Percentiles rank a stretch among this genome's conserved stretches.
These are phyloP conservation scores for Stagonosporopsis tanaceti DNA, from an alignment of 2,329 filamentous ascomycete species.

Conservation along the genomic window DNA sequence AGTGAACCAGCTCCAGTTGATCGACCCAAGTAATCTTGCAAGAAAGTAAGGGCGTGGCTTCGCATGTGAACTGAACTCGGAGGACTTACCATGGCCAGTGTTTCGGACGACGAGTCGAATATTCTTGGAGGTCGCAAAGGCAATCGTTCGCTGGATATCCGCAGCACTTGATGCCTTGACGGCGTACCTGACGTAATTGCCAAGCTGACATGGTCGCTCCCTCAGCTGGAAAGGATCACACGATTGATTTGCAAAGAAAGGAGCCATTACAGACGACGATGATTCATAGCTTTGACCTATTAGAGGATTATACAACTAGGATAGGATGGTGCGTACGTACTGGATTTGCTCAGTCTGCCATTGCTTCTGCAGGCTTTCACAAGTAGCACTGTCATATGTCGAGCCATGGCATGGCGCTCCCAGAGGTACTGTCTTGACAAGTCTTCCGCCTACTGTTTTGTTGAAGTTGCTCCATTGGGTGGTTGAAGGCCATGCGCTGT, in stretches of 20 bases:
- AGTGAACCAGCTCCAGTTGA: constrained; percentile 24
- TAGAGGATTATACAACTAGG: background rate
- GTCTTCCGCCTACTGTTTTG: constrained; percentile 25
- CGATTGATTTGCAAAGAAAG: constrained; percentile 35
- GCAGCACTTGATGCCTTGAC: constrained; percentile 25
- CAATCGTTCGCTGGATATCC: constrained; percentile 27
- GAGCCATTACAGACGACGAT: constrained; percentile 36
- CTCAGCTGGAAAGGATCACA: constrained; percentile 32
- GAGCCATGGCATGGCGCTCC: constrained; percentile 31
- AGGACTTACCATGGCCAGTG: constrained; percentile 34
- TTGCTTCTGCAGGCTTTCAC: constrained; percentile 23
- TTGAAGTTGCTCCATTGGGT: constrained; percentile 30
- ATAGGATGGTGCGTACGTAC: constrained; percentile 3
- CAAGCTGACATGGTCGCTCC: constrained; percentile 30
- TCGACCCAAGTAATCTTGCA: constrained; percentile 26
- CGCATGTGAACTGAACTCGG: too few relatives aligned
- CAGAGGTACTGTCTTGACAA: constrained; percentile 33
- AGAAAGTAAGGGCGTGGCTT: background rate
- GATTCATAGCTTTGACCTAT: constrained; percentile 23
- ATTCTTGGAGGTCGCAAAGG: constrained; percentile 33
- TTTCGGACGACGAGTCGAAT: constrained; percentile 41
- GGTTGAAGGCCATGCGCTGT: constrained; percentile 29
- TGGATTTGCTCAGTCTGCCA: constrained; percentile 27
- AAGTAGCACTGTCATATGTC: constrained; percentile 23
- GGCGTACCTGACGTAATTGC: constrained; percentile 33